A percentile compares a stretch with the other conserved stretches of the same genome.
These are phyloP conservation scores for Antonospora locustae DNA, from an alignment of 371 early-diverging fungal species.

Conservation along the genomic window DNA sequence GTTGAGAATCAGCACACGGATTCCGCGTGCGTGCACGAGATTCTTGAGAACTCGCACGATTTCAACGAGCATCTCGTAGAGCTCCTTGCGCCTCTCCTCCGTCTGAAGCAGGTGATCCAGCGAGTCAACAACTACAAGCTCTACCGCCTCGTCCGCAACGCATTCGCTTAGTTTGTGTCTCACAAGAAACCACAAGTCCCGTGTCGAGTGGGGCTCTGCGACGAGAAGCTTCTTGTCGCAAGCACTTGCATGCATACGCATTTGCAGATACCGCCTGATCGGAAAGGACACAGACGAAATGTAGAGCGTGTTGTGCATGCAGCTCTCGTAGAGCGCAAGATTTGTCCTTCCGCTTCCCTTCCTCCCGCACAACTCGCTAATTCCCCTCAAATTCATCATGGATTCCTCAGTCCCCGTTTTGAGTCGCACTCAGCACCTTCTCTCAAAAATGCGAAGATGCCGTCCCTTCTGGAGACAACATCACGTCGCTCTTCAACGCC, in stretches of 20 bases:
- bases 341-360: constrained; percentile 4
- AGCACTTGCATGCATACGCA: no score
- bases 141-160: background rate
- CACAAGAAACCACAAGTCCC: background rate
- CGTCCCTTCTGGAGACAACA: no score
- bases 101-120: background rate
- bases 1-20: background rate
- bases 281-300: background rate
- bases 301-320: background rate
- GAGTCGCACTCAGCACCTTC: no score
- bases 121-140: background rate
- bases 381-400: constrained; percentile 4
- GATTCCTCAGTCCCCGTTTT: no score
- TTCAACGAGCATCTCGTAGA: background rate
- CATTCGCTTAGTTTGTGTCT: background rate
- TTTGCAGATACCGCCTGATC: background rate
- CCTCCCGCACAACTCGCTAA: background rate
- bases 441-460: no score
- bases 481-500: constrained; percentile 7
- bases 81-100: background rate
- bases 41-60: background rate
- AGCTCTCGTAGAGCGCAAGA: background rate
- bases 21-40: background rate
- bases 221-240: background rate
- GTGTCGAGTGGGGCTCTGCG: background rate